Conservation (phyloP, 1,139 yeast genomes). For the Meyerozyma elateridarum region DNA sequence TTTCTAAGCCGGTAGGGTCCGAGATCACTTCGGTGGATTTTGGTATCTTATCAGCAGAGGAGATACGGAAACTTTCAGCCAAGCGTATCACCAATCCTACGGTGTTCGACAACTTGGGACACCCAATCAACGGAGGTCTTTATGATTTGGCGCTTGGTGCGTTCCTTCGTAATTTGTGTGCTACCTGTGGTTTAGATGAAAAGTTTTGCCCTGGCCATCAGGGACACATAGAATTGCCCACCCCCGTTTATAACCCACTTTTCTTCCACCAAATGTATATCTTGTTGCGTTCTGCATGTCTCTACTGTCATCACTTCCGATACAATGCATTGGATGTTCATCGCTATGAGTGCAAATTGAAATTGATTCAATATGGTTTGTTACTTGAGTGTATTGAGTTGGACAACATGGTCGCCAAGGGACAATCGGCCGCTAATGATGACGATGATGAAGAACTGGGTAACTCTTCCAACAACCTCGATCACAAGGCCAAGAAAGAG, state of each 20-base stretch:
- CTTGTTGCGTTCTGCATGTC: constrained; percentile 78
- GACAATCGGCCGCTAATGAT: constrained; percentile 24
- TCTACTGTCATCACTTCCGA: constrained; percentile 85
- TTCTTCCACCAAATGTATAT: constrained; percentile 89
- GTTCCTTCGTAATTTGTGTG: constrained; percentile 78
- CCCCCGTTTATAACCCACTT: constrained; percentile 91
- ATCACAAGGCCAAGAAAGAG: constrained; percentile 39
- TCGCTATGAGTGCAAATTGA: constrained; percentile 70
- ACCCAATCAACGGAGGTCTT: constrained; percentile 89
- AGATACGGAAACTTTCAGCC: constrained; percentile 81
- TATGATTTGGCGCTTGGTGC: constrained; percentile 96
- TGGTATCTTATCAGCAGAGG: constrained; percentile 76
- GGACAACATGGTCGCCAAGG: constrained; percentile 51
- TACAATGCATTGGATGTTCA: constrained; percentile 67
- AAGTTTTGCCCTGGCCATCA: constrained; percentile 96
- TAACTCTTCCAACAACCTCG: constrained; percentile 22
- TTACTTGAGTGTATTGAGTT: constrained; percentile 71
- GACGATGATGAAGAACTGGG: constrained; percentile 24
- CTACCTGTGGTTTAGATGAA: constrained; percentile 95
- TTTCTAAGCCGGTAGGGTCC: constrained; percentile 93
- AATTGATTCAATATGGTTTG: constrained; percentile 82
- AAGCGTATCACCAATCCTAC: constrained; percentile 94
- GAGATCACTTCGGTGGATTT: constrained; percentile 91
- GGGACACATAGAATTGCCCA: constrained; percentile 95
- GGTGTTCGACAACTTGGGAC: constrained; percentile 92